Evolutionary conservation across 2,329 filamentous ascomycete genomes (phyloP), one percentile per base, ranked within the genome.

Genomic region (Drechslera avenae): DNA sequence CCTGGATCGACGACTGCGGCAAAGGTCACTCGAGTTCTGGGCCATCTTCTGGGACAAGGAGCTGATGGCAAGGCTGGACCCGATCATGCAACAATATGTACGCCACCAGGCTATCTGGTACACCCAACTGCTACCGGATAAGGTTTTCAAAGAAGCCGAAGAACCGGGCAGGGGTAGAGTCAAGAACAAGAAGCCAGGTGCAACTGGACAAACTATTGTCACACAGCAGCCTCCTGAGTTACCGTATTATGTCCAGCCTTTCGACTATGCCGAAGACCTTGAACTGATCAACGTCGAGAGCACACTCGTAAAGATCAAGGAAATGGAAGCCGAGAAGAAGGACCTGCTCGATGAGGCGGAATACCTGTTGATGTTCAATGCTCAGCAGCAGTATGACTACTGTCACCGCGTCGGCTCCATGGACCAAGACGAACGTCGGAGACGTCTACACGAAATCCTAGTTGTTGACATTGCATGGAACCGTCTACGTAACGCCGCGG

Each of bases 101-200:
- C 60, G 59, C 10, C 62, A 66, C 46, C 60, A 66, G 39, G 59
- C 56, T 2, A 34, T 67, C 16, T 66, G 60, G 59, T 61, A 66
- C 39, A 56, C 60, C 1, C 56, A 57, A 23, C 58, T 60, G n/a
- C 34, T 66, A 4, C 58, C 62, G 13, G 52, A 56, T 4, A 36
- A 52, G 13, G 58, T 56, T 2, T 58, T 52, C 32, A 59, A 66
- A 12, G 47, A 53, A 14, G 50, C 50, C 10, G 62, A 65, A 0
- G 42, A 59, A 31, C 42, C 45, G 18, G 49, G 43, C 12, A 32
- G 32, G 12, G 39, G 37, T 13, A 17, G 13, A 5, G 23, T 41
- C 1, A 46, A 48, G 12, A 16, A 16, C 17, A 35, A 26, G 9
- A 32, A 14, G 17, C 39, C 13, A 10, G 12, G 14, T 6, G 17